A percentile compares a stretch with the other conserved stretches of the same genome.
Conservation (phyloP, 306 rosid genomes). For the Rosa persica region DNA sequence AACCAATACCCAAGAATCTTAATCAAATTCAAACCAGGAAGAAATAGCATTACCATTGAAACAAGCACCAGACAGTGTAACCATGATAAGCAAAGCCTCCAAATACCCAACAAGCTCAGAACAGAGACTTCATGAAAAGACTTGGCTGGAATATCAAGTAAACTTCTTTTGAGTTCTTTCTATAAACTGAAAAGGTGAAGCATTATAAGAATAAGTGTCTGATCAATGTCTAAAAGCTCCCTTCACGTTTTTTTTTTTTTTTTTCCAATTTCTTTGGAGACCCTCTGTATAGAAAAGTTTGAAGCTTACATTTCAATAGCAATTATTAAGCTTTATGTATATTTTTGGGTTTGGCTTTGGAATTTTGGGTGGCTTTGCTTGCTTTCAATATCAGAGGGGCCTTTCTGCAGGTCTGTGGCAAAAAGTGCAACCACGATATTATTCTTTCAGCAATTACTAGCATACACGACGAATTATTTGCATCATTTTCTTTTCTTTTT, state of each 20-base stretch:
- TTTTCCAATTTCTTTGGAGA: neutral
- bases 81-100: slow-evolving; percentile 12
- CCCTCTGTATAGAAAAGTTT: neutral
- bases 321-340: neutral
- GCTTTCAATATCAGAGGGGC: neutral
- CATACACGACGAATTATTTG: neutral
- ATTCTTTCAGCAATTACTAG: neutral
- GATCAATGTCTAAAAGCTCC: neutral
- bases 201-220: neutral
- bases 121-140: neutral
- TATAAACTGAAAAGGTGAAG: neutral
- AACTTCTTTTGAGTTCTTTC: neutral
- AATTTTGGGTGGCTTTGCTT: neutral
- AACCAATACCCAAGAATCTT: neutral
- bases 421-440: slow-evolving; percentile 53
- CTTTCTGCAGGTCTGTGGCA: slow-evolving; percentile 41
- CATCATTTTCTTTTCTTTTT: neutral
- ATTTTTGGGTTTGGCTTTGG: neutral
- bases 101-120: slow-evolving; percentile 11
- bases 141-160: neutral
- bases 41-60: slow-evolving; percentile 22
- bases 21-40: slow-evolving; percentile 5
- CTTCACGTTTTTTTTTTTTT: neutral
- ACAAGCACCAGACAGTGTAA: slow-evolving; percentile 14
- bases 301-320: neutral